phyloP scores from a whole-genome alignment of 805 yeast genomes.

The Starmera quercuum region DNA sequence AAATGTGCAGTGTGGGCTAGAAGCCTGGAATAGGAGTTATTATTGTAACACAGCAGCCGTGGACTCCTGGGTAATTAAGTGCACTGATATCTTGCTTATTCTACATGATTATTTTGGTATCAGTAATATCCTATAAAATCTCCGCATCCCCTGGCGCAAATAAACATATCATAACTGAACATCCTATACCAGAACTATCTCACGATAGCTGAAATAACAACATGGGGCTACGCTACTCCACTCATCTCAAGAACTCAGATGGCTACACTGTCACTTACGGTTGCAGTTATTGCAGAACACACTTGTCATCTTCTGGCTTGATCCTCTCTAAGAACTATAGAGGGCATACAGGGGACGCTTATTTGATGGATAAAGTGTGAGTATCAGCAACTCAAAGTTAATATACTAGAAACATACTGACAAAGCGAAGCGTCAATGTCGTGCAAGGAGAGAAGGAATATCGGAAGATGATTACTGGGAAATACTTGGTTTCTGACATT shows the following conservation, averaged over 20 bases:
- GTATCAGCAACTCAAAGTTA: constrained; percentile 6
- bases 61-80: too few species aligned
- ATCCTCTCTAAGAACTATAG: constrained; percentile 39
- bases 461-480: constrained; percentile 49
- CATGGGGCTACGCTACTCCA: constrained; percentile 43
- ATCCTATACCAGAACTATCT: neutral
- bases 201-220: too few species aligned
- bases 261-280: constrained; percentile 25
- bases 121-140: too few species aligned
- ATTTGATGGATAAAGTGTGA: constrained; percentile 39
- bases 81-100: too few species aligned
- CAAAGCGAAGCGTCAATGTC: constrained; percentile 30
- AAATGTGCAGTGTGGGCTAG: too few species aligned
- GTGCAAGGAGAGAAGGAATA: constrained; percentile 28
- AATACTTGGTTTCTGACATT: constrained; percentile 45
- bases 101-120: too few species aligned
- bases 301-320: constrained; percentile 27
- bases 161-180: neutral
- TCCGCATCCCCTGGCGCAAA: too few species aligned
- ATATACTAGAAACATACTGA: neutral
- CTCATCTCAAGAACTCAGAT: constrained; percentile 30
- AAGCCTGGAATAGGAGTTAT: too few species aligned
- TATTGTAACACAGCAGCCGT: too few species aligned
- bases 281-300: constrained; percentile 33
- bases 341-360: constrained; percentile 56